These are phyloP conservation scores for Coccomyxa sp. DNA, from an alignment of 139 green algal genomes.

Conservation along the genomic window DNA sequence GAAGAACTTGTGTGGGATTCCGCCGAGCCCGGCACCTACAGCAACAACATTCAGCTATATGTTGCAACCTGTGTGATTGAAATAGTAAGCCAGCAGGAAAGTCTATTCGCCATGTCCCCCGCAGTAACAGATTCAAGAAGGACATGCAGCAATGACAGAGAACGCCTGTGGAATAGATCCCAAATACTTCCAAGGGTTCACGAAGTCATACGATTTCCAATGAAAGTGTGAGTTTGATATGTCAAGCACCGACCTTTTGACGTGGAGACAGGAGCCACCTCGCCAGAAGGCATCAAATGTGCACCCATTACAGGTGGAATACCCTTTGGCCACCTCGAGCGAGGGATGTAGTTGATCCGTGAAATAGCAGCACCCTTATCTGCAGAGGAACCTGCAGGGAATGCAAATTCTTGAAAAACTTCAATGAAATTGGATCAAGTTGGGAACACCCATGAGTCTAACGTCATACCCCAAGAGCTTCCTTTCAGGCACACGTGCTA, in stretches of 20 bases:
- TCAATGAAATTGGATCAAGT: no score
- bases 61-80: no score
- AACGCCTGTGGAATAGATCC: no score
- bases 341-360: slow-evolving; percentile 58
- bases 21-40: slow-evolving; percentile 13
- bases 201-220: neutral
- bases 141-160: no score
- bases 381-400: no score
- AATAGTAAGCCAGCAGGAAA: no score
- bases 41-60: neutral
- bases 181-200: neutral
- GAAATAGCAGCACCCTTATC: neutral
- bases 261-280: slow-evolving; percentile 26
- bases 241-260: slow-evolving; percentile 7
- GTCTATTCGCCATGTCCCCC: no score
- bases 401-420: no score
- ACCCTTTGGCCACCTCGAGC: slow-evolving; percentile 62
- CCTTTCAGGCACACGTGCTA: no score
- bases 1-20: slow-evolving; percentile 12
- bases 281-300: slow-evolving; percentile 79
- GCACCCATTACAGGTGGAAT: slow-evolving; percentile 86
- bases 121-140: no score
- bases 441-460: no score
- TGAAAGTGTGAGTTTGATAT: neutral
- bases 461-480: no score